Evolutionary conservation across 2,329 filamentous ascomycete species (phyloP).

Genomic region (Pseudocercospora cruenta): DNA sequence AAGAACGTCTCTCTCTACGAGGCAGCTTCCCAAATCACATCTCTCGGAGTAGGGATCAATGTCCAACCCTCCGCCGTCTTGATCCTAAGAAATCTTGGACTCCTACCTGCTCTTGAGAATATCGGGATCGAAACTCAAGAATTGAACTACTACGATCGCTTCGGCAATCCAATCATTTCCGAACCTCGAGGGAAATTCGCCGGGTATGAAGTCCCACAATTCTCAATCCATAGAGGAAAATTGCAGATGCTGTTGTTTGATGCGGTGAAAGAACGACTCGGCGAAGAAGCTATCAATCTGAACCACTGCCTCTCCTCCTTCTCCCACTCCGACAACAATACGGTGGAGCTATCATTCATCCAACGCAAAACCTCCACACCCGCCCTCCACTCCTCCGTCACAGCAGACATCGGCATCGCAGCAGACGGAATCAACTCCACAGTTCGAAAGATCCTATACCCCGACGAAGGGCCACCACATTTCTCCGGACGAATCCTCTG

Average conservation of each 20-base stretch:
- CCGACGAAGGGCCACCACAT: constrained; percentile 48
- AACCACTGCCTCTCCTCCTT: constrained; percentile 45
- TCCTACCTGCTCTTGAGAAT: constrained; percentile 45
- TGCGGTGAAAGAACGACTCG: constrained; percentile 47
- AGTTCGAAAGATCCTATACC: constrained; percentile 47
- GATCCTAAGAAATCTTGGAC: constrained; percentile 49
- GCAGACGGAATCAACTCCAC: constrained; percentile 53
- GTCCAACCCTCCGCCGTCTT: constrained; percentile 52
- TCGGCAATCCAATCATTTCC: constrained; percentile 49
- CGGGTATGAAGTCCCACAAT: constrained; percentile 50
- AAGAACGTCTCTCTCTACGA: constrained; percentile 51
- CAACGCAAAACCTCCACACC: constrained; percentile 25
- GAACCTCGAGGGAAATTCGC: constrained; percentile 48
- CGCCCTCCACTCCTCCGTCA: constrained; percentile 37
- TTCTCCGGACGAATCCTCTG: constrained; percentile 54
- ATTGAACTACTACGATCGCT: constrained; percentile 51
- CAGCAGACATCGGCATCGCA: constrained; percentile 45
- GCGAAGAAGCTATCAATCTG: constrained; percentile 44
- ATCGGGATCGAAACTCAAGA: constrained; percentile 49
- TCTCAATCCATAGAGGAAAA: constrained; percentile 52
- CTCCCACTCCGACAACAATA: constrained; percentile 13
- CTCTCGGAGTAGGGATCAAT: constrained; percentile 53
- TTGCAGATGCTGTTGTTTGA: constrained; percentile 51
- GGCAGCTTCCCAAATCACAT: constrained; percentile 46
- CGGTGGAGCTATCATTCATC: constrained; percentile 10